Evolutionary conservation across 208 protist genomes (phyloP).

Genomic region (Leishmania major): DNA sequence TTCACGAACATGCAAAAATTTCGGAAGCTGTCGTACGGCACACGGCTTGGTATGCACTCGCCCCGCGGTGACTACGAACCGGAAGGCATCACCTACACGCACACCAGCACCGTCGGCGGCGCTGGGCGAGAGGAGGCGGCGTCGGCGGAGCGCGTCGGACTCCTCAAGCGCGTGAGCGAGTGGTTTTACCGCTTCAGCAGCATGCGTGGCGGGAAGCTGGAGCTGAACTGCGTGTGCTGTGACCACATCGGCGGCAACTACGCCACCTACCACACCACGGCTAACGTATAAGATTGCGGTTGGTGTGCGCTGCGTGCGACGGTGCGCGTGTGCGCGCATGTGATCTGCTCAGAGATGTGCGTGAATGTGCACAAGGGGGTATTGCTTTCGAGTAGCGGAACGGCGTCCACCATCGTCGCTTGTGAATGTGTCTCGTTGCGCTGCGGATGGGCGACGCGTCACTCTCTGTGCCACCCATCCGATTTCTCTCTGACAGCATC

Average conservation of each 20-base stretch:
- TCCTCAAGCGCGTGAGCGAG: conserved; percentile 62
- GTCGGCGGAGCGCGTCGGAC: conserved; percentile 5
- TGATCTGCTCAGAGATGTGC: not conserved
- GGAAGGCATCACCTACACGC: conserved; percentile 57
- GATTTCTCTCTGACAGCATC: not conserved
- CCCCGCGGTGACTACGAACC: conserved; percentile 91
- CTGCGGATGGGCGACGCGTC: not conserved
- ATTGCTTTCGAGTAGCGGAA: not conserved
- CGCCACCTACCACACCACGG: conserved; percentile 70
- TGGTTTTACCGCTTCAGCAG: conserved; percentile 81
- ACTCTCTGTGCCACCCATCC: not conserved
- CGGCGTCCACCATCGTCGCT: not conserved
- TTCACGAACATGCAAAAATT: conserved; percentile 91
- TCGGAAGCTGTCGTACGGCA: conserved; percentile 85
- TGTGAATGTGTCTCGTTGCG: not conserved
- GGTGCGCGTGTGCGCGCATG: not conserved
- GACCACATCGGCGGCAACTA: conserved; percentile 91
- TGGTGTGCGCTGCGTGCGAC: not conserved
- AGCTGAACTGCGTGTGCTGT: conserved; percentile 91
- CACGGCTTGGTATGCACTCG: conserved; percentile 92
- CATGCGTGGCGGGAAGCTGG: conserved; percentile 72
- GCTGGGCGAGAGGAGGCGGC: not conserved
- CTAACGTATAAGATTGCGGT: conserved; percentile 9
- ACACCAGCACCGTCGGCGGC: conserved; percentile 4
- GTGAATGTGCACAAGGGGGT: not conserved